Conservation (phyloP, 768 basidiomycete genomes). For the Boletellus ananas region DNA sequence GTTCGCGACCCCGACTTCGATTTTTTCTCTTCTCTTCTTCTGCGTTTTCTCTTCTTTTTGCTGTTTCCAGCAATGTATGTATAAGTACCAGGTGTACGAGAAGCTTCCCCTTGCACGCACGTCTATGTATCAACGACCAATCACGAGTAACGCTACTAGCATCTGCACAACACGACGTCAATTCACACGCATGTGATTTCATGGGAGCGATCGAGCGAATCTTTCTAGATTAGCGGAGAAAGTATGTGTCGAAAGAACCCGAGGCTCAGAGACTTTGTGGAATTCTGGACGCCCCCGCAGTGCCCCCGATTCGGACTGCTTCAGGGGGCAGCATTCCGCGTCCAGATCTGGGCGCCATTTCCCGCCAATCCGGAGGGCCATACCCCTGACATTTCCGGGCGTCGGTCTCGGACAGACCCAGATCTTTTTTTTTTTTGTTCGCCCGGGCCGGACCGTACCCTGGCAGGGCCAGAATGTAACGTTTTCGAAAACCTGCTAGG, state of each 20-base stretch:
- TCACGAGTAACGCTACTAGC: not conserved
- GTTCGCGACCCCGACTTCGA: slow-evolving; percentile 13
- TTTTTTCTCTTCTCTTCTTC: slow-evolving; percentile 4
- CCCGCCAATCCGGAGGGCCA: no score
- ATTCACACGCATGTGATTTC: slow-evolving; percentile 7
- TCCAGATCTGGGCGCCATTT: no score
- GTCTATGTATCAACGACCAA: slow-evolving; percentile 21
- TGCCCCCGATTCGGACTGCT: no score
- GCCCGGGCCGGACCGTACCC: no score
- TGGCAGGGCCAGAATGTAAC: no score
- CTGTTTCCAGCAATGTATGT: slow-evolving; percentile 25
- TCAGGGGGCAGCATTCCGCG: no score
- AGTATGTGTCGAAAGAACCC: not conserved
- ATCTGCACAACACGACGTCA: not conserved
- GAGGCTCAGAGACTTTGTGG: not conserved
- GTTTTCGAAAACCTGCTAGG: no score
- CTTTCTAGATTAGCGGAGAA: slow-evolving; percentile 12
- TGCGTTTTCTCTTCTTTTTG: slow-evolving; percentile 4
- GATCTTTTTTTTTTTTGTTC: no score
- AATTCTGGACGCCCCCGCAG: not conserved
- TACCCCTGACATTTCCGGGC: no score
- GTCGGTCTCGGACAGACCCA: no score
- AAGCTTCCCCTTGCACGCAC: slow-evolving; percentile 7
- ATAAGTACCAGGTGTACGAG: slow-evolving; percentile 34
- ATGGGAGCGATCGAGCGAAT: not conserved